A percentile compares a stretch with the other conserved stretches of the same genome.
Conservation (phyloP, 2,329 filamentous ascomycete genomes). For the Trichoderma gracile region DNA sequence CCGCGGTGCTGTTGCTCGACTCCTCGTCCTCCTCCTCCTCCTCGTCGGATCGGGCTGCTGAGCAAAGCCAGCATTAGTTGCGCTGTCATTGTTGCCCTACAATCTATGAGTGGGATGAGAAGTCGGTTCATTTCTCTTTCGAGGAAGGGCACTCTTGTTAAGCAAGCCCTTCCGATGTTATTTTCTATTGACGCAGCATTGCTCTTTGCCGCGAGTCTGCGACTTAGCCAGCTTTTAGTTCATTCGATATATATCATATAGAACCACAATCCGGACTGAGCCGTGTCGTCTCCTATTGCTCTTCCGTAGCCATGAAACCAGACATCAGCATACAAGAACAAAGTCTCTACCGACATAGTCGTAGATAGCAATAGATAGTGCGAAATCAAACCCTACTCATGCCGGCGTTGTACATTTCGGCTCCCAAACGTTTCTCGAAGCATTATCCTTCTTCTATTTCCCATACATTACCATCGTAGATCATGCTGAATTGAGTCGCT, state of each 20-base stretch:
- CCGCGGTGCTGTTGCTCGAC: background rate
- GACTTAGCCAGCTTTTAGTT: background rate
- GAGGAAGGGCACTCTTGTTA: background rate
- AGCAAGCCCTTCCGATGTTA: background rate
- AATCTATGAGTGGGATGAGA: background rate
- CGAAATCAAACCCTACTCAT: background rate
- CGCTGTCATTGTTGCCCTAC: background rate
- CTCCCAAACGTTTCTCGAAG: background rate
- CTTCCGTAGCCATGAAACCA: background rate
- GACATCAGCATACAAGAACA: background rate
- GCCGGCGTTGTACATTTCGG: background rate
- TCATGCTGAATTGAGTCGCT: no score
- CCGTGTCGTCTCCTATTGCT: background rate
- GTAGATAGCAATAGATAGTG: background rate
- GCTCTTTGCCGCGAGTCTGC: background rate
- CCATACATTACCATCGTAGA: background rate
- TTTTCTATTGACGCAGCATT: background rate
- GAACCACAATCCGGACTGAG: background rate
- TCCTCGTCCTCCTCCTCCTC: no score
- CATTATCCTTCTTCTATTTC: background rate
- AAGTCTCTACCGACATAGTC: no score
- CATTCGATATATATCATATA: background rate
- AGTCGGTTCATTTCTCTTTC: background rate
- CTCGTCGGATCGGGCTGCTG: background rate
- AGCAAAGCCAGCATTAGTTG: slow-evolving; percentile 1